phyloP scores from a whole-genome alignment of 805 yeast species.

The Candida nanaspora region DNA sequence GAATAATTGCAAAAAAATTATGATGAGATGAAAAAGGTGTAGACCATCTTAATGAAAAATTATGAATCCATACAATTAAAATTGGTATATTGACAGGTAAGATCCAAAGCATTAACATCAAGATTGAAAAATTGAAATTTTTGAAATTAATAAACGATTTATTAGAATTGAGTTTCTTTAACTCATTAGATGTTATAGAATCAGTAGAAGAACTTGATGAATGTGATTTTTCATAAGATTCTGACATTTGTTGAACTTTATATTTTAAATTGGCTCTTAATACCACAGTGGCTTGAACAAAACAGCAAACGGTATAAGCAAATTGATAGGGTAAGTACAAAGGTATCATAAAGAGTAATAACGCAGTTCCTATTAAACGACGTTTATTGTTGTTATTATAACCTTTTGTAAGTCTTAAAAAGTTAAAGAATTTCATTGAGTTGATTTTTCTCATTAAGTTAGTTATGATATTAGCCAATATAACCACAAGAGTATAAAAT shows the following conservation, averaged over 20 bases:
- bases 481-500: constrained; percentile 18
- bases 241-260: background rate
- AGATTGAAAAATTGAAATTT: constrained; percentile 57
- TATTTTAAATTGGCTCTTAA: constrained; percentile 20
- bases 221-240: too few relatives aligned
- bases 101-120: constrained; percentile 68
- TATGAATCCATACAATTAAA: constrained; percentile 74
- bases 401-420: background rate
- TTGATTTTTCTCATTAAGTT: background rate
- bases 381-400: constrained; percentile 10
- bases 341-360: constrained; percentile 40
- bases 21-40: constrained; percentile 87
- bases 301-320: constrained; percentile 53
- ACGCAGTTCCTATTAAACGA: constrained; percentile 26
- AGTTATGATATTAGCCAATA: background rate
- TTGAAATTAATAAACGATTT: constrained; percentile 16
- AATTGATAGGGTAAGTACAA: constrained; percentile 77
- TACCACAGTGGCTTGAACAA: constrained; percentile 52
- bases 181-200: background rate
- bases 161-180: background rate
- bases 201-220: background rate
- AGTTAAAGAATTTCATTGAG: background rate
- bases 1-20: constrained; percentile 69
- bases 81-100: constrained; percentile 76
- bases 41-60: constrained; percentile 68